phyloP scores from a whole-genome alignment of 495 filamentous ascomycete species.

The Thozetella sp. region DNA sequence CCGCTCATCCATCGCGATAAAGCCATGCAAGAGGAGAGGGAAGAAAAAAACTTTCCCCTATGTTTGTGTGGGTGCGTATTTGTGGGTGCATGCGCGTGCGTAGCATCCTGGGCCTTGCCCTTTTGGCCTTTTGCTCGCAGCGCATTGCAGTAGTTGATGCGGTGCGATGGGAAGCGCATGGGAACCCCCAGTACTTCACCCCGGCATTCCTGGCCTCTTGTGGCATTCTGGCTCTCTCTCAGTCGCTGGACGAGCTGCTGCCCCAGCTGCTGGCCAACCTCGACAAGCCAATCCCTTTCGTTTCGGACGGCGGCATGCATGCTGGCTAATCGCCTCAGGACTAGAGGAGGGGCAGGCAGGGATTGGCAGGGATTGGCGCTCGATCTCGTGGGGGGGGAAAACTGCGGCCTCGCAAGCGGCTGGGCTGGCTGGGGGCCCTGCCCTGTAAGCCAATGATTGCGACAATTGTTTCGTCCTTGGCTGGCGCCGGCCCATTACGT shows the following conservation, averaged over 20 bases:
- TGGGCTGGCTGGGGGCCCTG: not conserved
- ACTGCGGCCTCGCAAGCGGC: not conserved
- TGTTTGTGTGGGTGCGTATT: no score
- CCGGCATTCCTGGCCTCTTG: not conserved
- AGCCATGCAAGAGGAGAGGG: not conserved
- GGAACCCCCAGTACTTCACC: not conserved
- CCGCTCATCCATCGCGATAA: not conserved
- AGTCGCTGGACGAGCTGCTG: not conserved
- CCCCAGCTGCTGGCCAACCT: not conserved
- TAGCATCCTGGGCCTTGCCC: not conserved
- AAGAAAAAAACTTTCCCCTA: not conserved
- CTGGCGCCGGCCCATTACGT: not conserved
- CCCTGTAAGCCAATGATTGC: not conserved
- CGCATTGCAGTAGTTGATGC: conserved; percentile 4
- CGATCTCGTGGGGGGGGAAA: conserved; percentile 3
- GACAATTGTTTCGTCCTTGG: not conserved
- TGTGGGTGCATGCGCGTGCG: no score
- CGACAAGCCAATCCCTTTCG: not conserved
- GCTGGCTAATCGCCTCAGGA: not conserved
- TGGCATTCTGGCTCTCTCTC: not conserved
- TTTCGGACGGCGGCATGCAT: not conserved
- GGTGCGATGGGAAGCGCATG: not conserved
- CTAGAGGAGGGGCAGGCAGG: not conserved
- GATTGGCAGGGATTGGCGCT: not conserved
- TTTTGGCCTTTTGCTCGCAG: not conserved